These are phyloP conservation scores for Cicer chorassanicum DNA, from an alignment of 306 rosid species.

Conservation along the genomic window DNA sequence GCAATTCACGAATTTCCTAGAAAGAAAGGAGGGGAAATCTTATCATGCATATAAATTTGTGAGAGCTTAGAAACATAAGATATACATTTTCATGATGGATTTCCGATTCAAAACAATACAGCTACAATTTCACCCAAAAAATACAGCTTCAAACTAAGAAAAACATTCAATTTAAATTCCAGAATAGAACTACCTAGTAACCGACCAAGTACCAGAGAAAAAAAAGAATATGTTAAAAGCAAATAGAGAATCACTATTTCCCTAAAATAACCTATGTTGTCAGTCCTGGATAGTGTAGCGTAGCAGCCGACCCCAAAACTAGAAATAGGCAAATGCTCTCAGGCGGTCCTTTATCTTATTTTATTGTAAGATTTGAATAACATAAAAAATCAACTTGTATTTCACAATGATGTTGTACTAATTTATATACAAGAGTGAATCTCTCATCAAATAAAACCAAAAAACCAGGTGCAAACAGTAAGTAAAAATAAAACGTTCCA, in stretches of 20 bases:
- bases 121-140: background rate
- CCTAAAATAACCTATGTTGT: background rate
- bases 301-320: too few relatives aligned
- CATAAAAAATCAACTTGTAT: too few relatives aligned
- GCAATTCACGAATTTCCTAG: slow-evolving; percentile 94
- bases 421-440: too few relatives aligned
- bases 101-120: slow-evolving; percentile 32
- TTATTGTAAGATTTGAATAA: too few relatives aligned
- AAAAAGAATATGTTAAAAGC: slow-evolving; percentile 3
- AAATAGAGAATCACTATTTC: slow-evolving; percentile 30
- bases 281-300: too few relatives aligned
- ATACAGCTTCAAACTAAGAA: slow-evolving; percentile 11
- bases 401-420: too few relatives aligned
- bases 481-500: background rate
- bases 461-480: too few relatives aligned
- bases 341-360: too few relatives aligned
- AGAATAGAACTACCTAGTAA: slow-evolving; percentile 10
- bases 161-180: background rate
- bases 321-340: too few relatives aligned
- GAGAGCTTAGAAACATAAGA: slow-evolving; percentile 21
- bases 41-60: slow-evolving; percentile 18
- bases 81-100: slow-evolving; percentile 24
- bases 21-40: slow-evolving; percentile 13
- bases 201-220: slow-evolving; percentile 20
- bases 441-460: background rate